A percentile compares a stretch with the other conserved stretches of the same genome.
These are phyloP conservation scores for Talinum fruticosum DNA, from an alignment of 148 eudicot genomes.

Conservation along the genomic window DNA sequence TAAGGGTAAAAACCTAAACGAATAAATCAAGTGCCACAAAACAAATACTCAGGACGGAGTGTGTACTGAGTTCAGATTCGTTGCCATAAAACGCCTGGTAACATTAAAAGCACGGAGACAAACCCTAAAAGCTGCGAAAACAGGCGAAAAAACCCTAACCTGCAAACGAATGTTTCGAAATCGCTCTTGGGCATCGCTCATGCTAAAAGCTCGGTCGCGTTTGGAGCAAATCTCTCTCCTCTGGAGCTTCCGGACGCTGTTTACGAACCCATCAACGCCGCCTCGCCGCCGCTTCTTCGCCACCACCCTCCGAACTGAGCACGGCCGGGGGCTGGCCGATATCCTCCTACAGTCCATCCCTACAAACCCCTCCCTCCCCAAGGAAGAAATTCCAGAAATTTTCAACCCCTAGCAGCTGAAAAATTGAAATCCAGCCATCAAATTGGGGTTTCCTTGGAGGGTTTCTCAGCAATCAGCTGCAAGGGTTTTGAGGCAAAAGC, in stretches of 20 bases:
- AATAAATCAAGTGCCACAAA: not conserved
- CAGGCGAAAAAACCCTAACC: conserved; percentile 34
- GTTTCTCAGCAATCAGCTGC: not conserved
- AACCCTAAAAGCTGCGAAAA: not conserved
- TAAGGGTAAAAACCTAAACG: not conserved
- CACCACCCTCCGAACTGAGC: conserved; percentile 66
- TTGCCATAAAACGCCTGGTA: not conserved
- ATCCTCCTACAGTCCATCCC: conserved; percentile 86
- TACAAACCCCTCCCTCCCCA: not conserved
- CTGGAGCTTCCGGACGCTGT: conserved; percentile 88
- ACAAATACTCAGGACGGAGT: not conserved
- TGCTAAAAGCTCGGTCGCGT: conserved; percentile 75
- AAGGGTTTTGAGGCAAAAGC: conserved; percentile 12
- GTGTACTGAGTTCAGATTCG: not conserved
- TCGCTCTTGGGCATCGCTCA: conserved; percentile 87
- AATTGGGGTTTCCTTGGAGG: not conserved
- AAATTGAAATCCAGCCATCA: conserved; percentile 1
- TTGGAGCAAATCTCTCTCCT: conserved; percentile 91
- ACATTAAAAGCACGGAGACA: not conserved
- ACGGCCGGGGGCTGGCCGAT: conserved; percentile 85
- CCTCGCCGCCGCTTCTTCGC: conserved; percentile 69
- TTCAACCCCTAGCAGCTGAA: not conserved
- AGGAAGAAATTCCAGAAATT: not conserved
- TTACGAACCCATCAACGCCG: conserved; percentile 74
- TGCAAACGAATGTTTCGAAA: conserved; percentile 83